Percentiles rank a stretch among this genome's conserved stretches.
These are phyloP conservation scores for Lecanicillium sp. DNA, from an alignment of 2,329 filamentous ascomycete species.

Conservation along the genomic window DNA sequence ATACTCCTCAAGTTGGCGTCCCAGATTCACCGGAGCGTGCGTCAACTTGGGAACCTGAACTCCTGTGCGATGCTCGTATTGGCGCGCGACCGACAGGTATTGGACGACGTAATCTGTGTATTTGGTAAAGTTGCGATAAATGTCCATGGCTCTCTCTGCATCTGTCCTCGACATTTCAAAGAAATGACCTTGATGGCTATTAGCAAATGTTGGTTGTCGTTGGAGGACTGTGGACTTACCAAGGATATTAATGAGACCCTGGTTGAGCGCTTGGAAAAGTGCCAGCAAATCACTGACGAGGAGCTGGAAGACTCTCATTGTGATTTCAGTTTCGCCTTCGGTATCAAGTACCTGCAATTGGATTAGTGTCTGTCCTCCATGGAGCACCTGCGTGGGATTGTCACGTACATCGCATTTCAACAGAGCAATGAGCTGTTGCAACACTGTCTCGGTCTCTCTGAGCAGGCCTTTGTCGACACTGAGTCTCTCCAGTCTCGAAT, in stretches of 20 bases:
- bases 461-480: conserved; percentile 87
- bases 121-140: conserved; percentile 86
- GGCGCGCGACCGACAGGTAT: conserved; percentile 77
- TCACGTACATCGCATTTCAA: conserved; percentile 78
- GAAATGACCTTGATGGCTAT: conserved; percentile 65
- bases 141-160: conserved; percentile 81
- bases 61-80: conserved; percentile 86
- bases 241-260: conserved; percentile 93
- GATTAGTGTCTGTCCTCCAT: conserved; percentile 12
- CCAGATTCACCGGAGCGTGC: conserved; percentile 88
- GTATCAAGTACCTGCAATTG: conserved; percentile 66
- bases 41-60: conserved; percentile 95
- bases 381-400: background rate
- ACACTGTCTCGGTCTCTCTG: conserved; percentile 84
- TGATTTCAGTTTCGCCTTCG: conserved; percentile 94
- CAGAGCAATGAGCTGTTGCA: conserved; percentile 77
- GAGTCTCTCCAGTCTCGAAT: conserved; percentile 75
- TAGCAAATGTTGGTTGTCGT: conserved; percentile 2
- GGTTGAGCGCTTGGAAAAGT: conserved; percentile 91
- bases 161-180: conserved; percentile 97
- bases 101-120: conserved; percentile 91
- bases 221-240: conserved; percentile 48
- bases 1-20: conserved; percentile 87
- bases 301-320: conserved; percentile 84
- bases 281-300: conserved; percentile 84